Base-by-base conservation (phyloP, 2,329 filamentous ascomycete species). In the Diaporthe citrichinensis region DNA sequence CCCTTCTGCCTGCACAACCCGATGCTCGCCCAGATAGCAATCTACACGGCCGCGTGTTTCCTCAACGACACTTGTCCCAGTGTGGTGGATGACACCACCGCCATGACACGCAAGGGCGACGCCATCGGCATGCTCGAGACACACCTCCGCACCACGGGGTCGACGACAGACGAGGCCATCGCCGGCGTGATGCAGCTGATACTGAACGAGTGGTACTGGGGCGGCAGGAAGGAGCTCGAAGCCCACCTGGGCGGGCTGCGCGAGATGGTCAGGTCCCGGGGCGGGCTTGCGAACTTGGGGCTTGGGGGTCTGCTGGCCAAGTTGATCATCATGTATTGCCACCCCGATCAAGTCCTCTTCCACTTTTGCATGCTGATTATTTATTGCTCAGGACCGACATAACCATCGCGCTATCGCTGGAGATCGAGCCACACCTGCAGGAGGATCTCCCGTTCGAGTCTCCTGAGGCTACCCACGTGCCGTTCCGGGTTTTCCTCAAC, bases 141-240 rank as follows among this genome's bases (percentile, higher is more conserved):
- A 55, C 86, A 87, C 55, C 84, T 90, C 23, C 81, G 81, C 51
- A 80, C 83, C 25, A 78, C 83, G 4, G 78, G 80, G 2, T 79
- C 82, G n/a, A 84, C 85, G 0, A 86, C 82, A 71, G 88, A 89
- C 76, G 84, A 85, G 44, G 84, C 86, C 5, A 85, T 90, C 53
- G 84, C 88, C 7, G 87, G 84, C 4, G 87, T 89, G 7, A 80
- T 86, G 1, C 88, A 89, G 78, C 83, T 90, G 76, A 84, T 88
- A 31, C 80, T 88, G 34, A 85, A 88, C 61, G 88, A 89, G 75
- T 90, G 89, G 88, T 89, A 89, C 78, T 89, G 88, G 87, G 87
- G 88, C 8, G 85, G 85, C 36, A 85, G 84, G 0, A 79, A 83
- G 51, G 86, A 87, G 75, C 81, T 90, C 15, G 82, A 84, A 34